These are phyloP conservation scores for Xanthoconium purpureum DNA, from an alignment of 768 basidiomycete species.

Conservation along the genomic window DNA sequence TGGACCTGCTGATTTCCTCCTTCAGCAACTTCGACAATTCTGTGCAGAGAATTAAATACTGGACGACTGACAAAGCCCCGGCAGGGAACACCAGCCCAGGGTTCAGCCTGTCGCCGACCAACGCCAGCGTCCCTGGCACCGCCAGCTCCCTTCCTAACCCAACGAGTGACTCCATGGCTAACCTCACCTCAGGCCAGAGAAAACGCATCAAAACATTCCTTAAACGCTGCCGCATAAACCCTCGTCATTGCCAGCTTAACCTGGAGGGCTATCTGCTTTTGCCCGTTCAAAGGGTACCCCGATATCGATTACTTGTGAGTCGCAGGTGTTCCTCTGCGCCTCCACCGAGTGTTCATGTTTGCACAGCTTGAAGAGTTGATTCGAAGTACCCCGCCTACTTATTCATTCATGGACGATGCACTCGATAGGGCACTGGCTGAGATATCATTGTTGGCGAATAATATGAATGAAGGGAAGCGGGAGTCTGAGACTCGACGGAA, in stretches of 20 bases:
- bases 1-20: slow-evolving; percentile 10
- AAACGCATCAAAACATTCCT: slow-evolving; percentile 87
- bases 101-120: slow-evolving; percentile 46
- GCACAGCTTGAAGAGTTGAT: slow-evolving; percentile 76
- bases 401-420: slow-evolving; percentile 75
- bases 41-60: slow-evolving; percentile 80
- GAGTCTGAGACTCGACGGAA: slow-evolving; percentile 90
- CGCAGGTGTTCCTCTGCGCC: slow-evolving; percentile 3
- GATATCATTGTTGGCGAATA: slow-evolving; percentile 84
- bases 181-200: slow-evolving; percentile 73
- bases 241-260: slow-evolving; percentile 89
- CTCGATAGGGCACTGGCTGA: slow-evolving; percentile 83
- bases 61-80: slow-evolving; percentile 61
- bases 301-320: slow-evolving; percentile 90
- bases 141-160: slow-evolving; percentile 45
- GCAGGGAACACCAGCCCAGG: slow-evolving; percentile 38
- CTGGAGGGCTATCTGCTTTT: slow-evolving; percentile 91
- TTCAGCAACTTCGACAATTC: slow-evolving; percentile 91
- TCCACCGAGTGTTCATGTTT: background rate
- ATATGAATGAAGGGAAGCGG: slow-evolving; percentile 98
- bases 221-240: slow-evolving; percentile 86
- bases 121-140: slow-evolving; percentile 56
- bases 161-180: slow-evolving; percentile 43
- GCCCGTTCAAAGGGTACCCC: slow-evolving; percentile 94
- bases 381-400: slow-evolving; percentile 77